Evolutionary conservation across 208 protist genomes (phyloP).

Genomic region (Acanthamoeba lenticulata): DNA sequence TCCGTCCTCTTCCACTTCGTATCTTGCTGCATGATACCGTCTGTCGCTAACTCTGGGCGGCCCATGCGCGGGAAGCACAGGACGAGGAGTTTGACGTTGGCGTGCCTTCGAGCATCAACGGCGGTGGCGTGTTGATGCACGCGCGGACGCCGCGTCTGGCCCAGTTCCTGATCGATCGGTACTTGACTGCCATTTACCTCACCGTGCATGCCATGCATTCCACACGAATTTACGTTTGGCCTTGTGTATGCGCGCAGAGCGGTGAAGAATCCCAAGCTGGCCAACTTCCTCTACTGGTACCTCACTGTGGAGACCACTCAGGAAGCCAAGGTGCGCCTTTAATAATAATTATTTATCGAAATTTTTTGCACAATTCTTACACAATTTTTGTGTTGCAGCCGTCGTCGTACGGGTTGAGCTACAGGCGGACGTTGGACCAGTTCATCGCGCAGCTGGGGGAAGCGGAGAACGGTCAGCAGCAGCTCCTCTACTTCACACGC

Average conservation of each 20-base stretch:
- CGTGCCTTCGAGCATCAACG: neutral
- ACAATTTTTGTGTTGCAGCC: neutral
- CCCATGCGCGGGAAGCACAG: too few species aligned
- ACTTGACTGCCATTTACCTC: neutral
- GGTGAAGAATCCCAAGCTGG: neutral
- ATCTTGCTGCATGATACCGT: neutral
- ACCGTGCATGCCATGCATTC: neutral
- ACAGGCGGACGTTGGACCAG: neutral
- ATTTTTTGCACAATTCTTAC: neutral
- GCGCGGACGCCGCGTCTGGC: neutral
- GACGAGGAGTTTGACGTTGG: too few species aligned
- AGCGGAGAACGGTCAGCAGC: neutral
- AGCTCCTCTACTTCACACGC: neutral
- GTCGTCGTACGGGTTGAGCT: neutral
- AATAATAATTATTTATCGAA: neutral
- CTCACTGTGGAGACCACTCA: neutral
- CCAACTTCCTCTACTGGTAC: constrained; percentile 47
- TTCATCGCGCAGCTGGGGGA: neutral
- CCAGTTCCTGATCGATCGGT: constrained; percentile 8
- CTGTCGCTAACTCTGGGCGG: neutral
- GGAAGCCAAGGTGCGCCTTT: neutral
- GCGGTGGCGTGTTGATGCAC: neutral
- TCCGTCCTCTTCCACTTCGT: neutral
- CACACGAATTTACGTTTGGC: neutral
- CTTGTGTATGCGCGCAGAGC: neutral